Base-by-base conservation (phyloP, 495 filamentous ascomycete species). In the Darksidea phi region DNA sequence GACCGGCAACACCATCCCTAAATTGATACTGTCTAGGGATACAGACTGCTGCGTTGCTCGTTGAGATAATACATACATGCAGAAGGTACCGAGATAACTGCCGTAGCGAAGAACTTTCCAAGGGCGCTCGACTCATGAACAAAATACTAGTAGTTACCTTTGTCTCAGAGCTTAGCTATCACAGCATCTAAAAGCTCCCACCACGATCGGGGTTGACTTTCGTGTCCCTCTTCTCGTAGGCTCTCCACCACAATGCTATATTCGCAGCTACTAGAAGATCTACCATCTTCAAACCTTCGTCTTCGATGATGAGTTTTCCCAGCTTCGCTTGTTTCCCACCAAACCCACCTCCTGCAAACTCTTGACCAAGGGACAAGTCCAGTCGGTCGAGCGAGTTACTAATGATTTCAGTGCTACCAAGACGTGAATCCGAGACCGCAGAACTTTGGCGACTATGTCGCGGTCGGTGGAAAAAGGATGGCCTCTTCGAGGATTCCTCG, bases 231-330 rank as follows among this genome's bases (percentile, higher is more conserved):
- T 74, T 79, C 60, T 91, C 90, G 84, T 90, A 97, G 0, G 87
- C 84, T 64, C 84, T 86, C 94, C 93, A 96, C 88, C 92, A 97
- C 41, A 97, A 80, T 0, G 86, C 88, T 74, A 97, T 81, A 70
- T 94, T 97, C 41, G 91, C 88, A 10, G 93, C 89, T 25, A 97
- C 90, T 1, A 95, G 80, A 52, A 98, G 70, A 79, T 98, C 94
- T 66, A 96, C 69, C 94, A 98, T 97, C 75, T 95, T 95, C 55
- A 96, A 76, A 0, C 94, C 94, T 51, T 95, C 93, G 63, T 93
- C 86, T 63, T 92, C 86, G 23, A 97, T 82, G 34, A 98, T 88
- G 55, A 97, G 71, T 74, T 97, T 98, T 0, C 93, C 93, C 68
- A 98, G 77, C 74, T 97, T 97, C 0, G 89, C 93, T 61, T 89